phyloP scores from a whole-genome alignment of 2,329 filamentous ascomycete species.

The Phialocephala sp. region DNA sequence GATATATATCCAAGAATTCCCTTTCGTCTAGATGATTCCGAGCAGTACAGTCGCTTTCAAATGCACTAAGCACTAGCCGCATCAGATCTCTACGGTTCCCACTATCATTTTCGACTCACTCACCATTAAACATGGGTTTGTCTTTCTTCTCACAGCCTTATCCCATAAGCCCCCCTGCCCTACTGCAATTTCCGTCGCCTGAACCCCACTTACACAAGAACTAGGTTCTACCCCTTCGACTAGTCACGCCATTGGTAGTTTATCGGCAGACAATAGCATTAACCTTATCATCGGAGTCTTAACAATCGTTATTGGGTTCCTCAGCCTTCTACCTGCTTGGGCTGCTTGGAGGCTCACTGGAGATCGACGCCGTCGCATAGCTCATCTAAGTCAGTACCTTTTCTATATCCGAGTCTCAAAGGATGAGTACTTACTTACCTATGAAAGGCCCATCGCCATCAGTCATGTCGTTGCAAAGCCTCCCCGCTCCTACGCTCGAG shows the following conservation, averaged over 20 bases:
- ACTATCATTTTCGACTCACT: no score
- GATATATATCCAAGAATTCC: background rate
- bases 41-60: background rate
- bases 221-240: background rate
- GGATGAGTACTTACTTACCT: no score
- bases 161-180: background rate
- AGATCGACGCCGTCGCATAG: background rate
- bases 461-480: no score
- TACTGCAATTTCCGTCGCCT: background rate
- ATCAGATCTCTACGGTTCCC: no score
- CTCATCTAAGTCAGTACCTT: background rate
- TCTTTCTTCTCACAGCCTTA: background rate
- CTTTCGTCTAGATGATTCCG: background rate
- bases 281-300: constrained; percentile 2
- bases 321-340: constrained; percentile 5
- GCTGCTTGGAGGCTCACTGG: constrained; percentile 11
- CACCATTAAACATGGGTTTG: background rate
- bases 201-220: background rate
- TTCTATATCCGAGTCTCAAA: no score
- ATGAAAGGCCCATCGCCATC: no score
- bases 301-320: background rate
- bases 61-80: background rate
- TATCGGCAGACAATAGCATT: background rate
- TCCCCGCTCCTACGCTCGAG: background rate
- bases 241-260: background rate